These are phyloP conservation scores for Lachancea cidri DNA, from an alignment of 805 yeast species.

Conservation along the genomic window DNA sequence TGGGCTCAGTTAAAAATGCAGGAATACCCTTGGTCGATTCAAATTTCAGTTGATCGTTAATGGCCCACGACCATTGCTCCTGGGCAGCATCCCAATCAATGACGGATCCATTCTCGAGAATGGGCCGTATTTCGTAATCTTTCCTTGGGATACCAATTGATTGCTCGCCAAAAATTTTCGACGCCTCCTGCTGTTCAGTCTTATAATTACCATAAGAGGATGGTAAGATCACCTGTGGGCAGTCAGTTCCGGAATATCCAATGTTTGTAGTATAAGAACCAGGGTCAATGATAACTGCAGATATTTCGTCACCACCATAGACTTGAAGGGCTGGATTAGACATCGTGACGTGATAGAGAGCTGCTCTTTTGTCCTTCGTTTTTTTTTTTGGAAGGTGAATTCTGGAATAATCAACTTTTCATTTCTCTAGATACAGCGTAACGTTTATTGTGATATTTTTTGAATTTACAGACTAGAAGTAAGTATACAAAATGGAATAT, in stretches of 20 bases:
- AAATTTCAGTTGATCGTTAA: constrained; percentile 46
- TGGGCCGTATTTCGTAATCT: constrained; percentile 48
- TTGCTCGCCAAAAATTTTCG: constrained; percentile 34
- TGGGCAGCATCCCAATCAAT: constrained; percentile 83
- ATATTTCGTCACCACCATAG: constrained; percentile 70
- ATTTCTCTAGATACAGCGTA: too few species aligned
- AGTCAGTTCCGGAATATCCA: constrained; percentile 91
- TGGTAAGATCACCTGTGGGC: constrained; percentile 71
- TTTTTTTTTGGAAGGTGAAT: neutral
- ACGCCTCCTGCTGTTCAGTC: constrained; percentile 16
- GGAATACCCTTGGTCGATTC: constrained; percentile 45
- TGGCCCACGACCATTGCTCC: constrained; percentile 64
- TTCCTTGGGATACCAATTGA: constrained; percentile 48
- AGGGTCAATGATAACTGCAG: constrained; percentile 87
- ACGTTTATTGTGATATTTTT: neutral
- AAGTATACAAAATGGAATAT: neutral
- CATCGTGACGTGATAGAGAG: constrained; percentile 14
- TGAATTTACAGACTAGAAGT: neutral
- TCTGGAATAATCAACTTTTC: too few species aligned
- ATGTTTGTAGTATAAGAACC: constrained; percentile 79
- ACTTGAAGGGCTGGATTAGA: constrained; percentile 43
- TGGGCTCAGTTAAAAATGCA: constrained; percentile 76
- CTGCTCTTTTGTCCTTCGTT: neutral
- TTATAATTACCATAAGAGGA: constrained; percentile 50
- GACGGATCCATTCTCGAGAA: constrained; percentile 56